Percentiles rank a stretch among this genome's conserved stretches.
Conservation (phyloP, 139 green algal species). For the Chlorella ohadii region DNA sequence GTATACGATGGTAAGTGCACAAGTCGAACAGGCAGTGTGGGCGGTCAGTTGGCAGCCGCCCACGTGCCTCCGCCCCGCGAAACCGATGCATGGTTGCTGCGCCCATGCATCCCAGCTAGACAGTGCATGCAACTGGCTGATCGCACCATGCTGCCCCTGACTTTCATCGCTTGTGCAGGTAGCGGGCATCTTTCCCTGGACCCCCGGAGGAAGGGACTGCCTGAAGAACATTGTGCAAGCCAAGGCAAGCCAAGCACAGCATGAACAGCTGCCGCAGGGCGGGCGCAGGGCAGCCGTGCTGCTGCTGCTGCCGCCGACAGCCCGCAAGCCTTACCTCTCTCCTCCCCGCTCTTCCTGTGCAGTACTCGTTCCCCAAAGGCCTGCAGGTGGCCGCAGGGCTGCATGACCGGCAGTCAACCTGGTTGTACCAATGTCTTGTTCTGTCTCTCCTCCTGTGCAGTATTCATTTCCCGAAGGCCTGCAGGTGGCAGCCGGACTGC, state of each 20-base stretch:
- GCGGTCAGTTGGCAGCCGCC: no score
- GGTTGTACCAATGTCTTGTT: no score
- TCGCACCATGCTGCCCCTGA: no score
- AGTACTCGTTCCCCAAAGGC: neutral
- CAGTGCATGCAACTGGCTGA: no score
- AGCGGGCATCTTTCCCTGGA: slow-evolving; percentile 91
- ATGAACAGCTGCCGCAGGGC: neutral
- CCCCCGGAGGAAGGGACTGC: slow-evolving; percentile 24
- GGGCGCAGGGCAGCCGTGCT: neutral
- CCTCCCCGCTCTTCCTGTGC: neutral
- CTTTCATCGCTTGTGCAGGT: no score
- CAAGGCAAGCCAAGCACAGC: slow-evolving; percentile 1
- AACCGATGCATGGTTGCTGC: no score
- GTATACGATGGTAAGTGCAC: slow-evolving; percentile 69
- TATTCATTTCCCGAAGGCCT: slow-evolving; percentile 71
- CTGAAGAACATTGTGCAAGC: slow-evolving; percentile 35
- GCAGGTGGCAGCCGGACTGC: slow-evolving; percentile 25
- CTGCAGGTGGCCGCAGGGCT: no score
- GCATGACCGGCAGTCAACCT: no score
- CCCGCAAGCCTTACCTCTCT: no score
- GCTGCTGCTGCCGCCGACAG: neutral
- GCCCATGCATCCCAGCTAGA: no score
- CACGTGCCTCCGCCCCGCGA: no score
- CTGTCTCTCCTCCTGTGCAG: neutral
- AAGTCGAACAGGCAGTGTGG: no score